These are phyloP conservation scores for Trichoderma sp. DNA, from an alignment of 2,329 filamentous ascomycete species.

Conservation along the genomic window DNA sequence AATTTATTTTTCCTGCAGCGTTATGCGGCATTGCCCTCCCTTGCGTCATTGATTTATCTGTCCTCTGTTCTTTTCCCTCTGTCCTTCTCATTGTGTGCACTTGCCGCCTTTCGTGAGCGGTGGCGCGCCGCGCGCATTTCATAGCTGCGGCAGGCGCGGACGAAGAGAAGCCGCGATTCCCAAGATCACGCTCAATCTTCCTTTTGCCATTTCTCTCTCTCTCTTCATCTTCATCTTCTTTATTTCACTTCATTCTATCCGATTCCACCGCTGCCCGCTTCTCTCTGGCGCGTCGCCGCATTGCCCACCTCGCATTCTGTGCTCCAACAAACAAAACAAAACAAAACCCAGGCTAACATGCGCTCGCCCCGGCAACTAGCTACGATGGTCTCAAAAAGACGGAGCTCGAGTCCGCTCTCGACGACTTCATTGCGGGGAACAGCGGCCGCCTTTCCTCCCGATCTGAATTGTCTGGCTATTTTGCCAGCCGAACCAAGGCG, in stretches of 20 bases:
- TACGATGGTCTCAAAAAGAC: slow-evolving; percentile 70
- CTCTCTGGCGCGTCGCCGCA: neutral
- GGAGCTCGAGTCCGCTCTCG: slow-evolving; percentile 73
- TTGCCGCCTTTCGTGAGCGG: neutral
- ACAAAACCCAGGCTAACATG: slow-evolving; percentile 7
- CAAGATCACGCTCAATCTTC: neutral
- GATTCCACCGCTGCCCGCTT: neutral
- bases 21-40: neutral
- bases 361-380: slow-evolving; percentile 40
- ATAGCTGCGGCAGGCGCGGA: neutral
- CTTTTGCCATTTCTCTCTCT: neutral
- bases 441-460: slow-evolving; percentile 61
- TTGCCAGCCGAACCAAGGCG: slow-evolving; percentile 61
- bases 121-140: slow-evolving; percentile 9
- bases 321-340: neutral
- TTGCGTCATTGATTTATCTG: slow-evolving; percentile 18
- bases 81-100: neutral
- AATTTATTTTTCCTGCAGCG: neutral
- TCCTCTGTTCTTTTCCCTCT: neutral
- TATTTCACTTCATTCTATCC: neutral
- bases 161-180: neutral
- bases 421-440: slow-evolving; percentile 70
- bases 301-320: neutral
- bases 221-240: neutral
- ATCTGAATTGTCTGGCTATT: slow-evolving; percentile 69